Evolutionary conservation across 192 early-diverging fungal species (phyloP), one percentile per base, ranked within the genome.

Genomic region (Linnemannia zychae): DNA sequence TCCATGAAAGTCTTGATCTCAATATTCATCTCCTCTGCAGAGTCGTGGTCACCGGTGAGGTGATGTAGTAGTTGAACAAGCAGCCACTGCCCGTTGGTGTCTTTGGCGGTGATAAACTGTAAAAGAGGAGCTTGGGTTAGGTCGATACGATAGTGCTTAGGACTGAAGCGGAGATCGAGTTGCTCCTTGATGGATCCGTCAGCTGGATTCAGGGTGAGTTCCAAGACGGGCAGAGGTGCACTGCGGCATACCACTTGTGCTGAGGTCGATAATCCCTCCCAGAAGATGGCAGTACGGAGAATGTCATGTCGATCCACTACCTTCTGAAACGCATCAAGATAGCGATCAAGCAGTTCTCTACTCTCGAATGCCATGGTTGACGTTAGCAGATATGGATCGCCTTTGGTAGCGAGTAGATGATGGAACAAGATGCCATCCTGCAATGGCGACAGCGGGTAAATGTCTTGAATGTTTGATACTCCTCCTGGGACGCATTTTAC

Each of bases 371-470:
- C 65, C 2, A 66, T 67, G 63, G 20, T 60, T n/a, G 40, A 0
- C 7, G 40, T 34, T 1, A 50, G 60, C 60, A 76, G 13, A 34
- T 76, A 76, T 0, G 74, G 65, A 33, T 76, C 74, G 17, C 74
- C 74, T 16, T 67, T 17, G 2, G 12, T 16, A 7, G 46, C 38
- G 11, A 67, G 37, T n/a, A 76, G 6, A 46, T 67, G 65, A 31
- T 76, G 74, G 46, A 76, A 76, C 33, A 76, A 28, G 38, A 76
- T 76, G 22, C 74, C 74, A 17, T 76, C 74, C 46, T 76, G 74
- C 40, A 76, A n/a, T 22, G 74, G 37, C 0, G 74, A 34, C 60
- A 76, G 15, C 2, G 4, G 11, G 24, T 76, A 76, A 9, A 76
- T 76, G 44, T 76, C 74, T 18, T 76, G 60, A 52, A 76, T 49